phyloP scores from a whole-genome alignment of 2,329 filamentous ascomycete genomes.

The Microdochium paspali region DNA sequence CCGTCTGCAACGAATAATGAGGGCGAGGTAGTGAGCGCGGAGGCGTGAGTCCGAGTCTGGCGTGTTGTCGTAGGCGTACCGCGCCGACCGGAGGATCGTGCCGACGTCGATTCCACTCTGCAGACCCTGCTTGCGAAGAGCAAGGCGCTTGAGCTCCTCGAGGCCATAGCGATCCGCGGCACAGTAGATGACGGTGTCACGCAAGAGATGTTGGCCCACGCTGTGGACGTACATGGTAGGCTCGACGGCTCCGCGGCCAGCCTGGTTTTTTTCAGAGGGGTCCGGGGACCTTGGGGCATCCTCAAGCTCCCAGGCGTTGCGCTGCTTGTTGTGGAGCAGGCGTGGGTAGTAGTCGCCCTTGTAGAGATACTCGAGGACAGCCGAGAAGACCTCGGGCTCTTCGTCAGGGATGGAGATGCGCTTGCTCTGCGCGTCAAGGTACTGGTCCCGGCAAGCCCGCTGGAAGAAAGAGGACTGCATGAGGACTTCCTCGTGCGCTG shows the following conservation, averaged over 20 bases:
- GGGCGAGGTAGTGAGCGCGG: slow-evolving; percentile 91
- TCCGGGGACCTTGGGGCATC: slow-evolving; percentile 36
- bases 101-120: slow-evolving; percentile 87
- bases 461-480: slow-evolving; percentile 78
- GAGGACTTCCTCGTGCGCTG: slow-evolving; percentile 88
- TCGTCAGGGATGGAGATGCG: slow-evolving; percentile 64
- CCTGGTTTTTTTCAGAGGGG: slow-evolving; percentile 24
- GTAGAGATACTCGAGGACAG: slow-evolving; percentile 92
- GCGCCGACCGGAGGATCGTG: slow-evolving; percentile 83
- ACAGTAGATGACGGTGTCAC: slow-evolving; percentile 93
- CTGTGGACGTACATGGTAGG: slow-evolving; percentile 70
- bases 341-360: slow-evolving; percentile 93
- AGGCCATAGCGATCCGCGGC: slow-evolving; percentile 83
- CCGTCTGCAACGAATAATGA: slow-evolving; percentile 94
- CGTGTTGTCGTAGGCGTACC: slow-evolving; percentile 93
- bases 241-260: slow-evolving; percentile 43
- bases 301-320: slow-evolving; percentile 85
- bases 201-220: slow-evolving; percentile 67
- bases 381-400: slow-evolving; percentile 89
- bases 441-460: slow-evolving; percentile 60
- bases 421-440: slow-evolving; percentile 67
- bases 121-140: slow-evolving; percentile 89
- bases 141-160: slow-evolving; percentile 83
- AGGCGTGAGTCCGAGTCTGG: slow-evolving; percentile 86
- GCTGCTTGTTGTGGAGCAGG: slow-evolving; percentile 77